Percentiles rank a stretch among this genome's conserved stretches.
These are phyloP conservation scores for Leishmania mexicana DNA, from an alignment of 208 protist genomes.

Conservation along the genomic window DNA sequence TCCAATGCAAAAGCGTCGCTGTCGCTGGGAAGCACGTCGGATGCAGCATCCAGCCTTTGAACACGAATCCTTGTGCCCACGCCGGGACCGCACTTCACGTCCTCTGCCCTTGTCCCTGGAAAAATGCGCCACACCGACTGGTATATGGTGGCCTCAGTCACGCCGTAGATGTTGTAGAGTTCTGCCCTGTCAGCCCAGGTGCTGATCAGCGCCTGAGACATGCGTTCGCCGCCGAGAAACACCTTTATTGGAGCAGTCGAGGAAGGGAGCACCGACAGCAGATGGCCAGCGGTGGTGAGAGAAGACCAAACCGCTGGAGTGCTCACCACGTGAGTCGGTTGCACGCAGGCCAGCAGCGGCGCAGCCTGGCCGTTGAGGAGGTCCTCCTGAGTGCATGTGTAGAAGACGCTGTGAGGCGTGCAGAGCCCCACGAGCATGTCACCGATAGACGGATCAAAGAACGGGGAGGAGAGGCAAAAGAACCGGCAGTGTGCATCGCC, in stretches of 20 bases:
- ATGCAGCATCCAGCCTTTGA: constrained; percentile 8
- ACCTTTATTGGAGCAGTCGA: constrained; percentile 30
- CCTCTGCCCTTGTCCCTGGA: constrained; percentile 13
- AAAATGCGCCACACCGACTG: constrained; percentile 40
- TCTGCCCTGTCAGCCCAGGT: constrained; percentile 39
- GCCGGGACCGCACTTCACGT: constrained; percentile 41
- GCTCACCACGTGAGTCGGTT: constrained; percentile 56
- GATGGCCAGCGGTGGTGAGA: constrained; percentile 7
- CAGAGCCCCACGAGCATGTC: constrained; percentile 44
- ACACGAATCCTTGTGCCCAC: constrained; percentile 29
- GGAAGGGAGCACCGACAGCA: neutral
- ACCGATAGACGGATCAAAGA: constrained; percentile 71
- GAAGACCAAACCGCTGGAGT: constrained; percentile 49
- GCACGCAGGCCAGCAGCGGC: constrained; percentile 15
- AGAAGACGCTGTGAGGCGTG: constrained; percentile 27
- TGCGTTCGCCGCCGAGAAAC: constrained; percentile 55
- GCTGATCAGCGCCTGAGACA: constrained; percentile 39
- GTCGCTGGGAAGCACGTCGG: neutral
- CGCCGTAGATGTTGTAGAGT: constrained; percentile 69
- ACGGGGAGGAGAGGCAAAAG: constrained; percentile 56
- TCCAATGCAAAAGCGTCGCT: neutral
- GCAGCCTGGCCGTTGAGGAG: constrained; percentile 33
- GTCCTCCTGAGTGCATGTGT: constrained; percentile 25
- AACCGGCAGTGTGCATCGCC: constrained; percentile 7
- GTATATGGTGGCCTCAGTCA: constrained; percentile 73